Percentiles rank a stretch among this genome's conserved stretches.
These are phyloP conservation scores for Vicia villosa DNA, from an alignment of 306 rosid species.

Conservation along the genomic window DNA sequence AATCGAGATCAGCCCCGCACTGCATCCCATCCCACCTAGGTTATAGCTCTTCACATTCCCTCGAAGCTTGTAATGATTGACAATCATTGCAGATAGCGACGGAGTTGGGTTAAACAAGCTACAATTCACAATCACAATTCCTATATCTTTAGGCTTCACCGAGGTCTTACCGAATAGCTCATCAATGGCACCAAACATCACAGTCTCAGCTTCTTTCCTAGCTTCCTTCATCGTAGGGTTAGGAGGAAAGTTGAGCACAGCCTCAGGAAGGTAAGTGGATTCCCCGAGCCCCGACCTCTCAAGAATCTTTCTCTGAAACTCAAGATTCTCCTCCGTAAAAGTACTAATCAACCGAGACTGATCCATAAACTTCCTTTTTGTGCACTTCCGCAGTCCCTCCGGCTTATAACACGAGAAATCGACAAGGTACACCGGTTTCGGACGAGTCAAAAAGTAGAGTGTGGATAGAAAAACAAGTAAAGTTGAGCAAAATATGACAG, in stretches of 20 bases:
- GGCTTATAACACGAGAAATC: constrained; percentile 90
- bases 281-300: constrained; percentile 96
- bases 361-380: constrained; percentile 75
- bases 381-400: constrained; percentile 68
- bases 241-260: constrained; percentile 87
- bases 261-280: constrained; percentile 79
- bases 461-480: constrained; percentile 83
- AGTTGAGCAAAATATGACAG: constrained; percentile 68
- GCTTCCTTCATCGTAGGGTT: constrained; percentile 92
- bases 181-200: constrained; percentile 91
- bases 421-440: constrained; percentile 76
- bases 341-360: constrained; percentile 65
- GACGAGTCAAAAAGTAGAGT: constrained; percentile 77
- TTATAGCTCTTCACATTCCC: constrained; percentile 79
- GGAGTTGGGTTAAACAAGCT: constrained; percentile 92
- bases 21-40: constrained; percentile 96
- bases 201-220: constrained; percentile 83
- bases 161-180: constrained; percentile 70
- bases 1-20: constrained; percentile 86
- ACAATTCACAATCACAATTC: constrained; percentile 85
- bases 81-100: constrained; percentile 87
- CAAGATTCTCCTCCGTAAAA: constrained; percentile 66
- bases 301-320: constrained; percentile 79
- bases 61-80: constrained; percentile 86
- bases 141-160: constrained; percentile 83